Evolutionary conservation across 2,329 filamentous ascomycete species (phyloP).

Genomic region (Byssothecium circinans): DNA sequence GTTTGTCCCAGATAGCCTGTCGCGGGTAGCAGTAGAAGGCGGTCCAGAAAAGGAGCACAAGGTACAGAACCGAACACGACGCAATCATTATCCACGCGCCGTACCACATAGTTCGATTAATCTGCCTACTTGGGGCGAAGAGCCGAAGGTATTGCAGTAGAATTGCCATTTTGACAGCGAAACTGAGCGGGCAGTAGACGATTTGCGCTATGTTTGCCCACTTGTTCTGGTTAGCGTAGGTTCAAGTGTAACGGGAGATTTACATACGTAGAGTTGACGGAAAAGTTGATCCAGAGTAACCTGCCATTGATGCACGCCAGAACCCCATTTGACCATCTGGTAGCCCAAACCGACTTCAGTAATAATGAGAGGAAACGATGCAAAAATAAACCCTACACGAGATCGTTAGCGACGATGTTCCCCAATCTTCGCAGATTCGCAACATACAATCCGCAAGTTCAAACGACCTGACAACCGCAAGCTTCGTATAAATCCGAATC

Average conservation of each 20-base stretch:
- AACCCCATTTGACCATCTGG: conserved; percentile 30
- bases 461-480: conserved; percentile 22
- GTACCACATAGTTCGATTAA: conserved; percentile 27
- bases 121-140: conserved; percentile 25
- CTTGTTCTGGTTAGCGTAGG: conserved; percentile 8
- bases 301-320: conserved; percentile 36
- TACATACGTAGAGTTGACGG: conserved; percentile 27
- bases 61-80: conserved; percentile 26
- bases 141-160: conserved; percentile 31
- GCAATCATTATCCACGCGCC: conserved; percentile 24
- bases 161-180: conserved; percentile 32
- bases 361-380: conserved; percentile 27
- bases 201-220: conserved; percentile 29
- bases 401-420: conserved; percentile 5
- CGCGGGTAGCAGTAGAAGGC: conserved; percentile 30
- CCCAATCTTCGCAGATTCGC: neutral
- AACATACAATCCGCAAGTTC: conserved; percentile 31
- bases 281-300: conserved; percentile 26
- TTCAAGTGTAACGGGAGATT: neutral
- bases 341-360: conserved; percentile 25
- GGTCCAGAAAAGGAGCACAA: conserved; percentile 28
- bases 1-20: conserved; percentile 30
- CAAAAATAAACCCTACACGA: conserved; percentile 24
- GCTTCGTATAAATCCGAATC: conserved; percentile 25
- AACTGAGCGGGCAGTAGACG: conserved; percentile 31